Evolutionary conservation across 176 grass and related monocot species (phyloP).

Genomic region (Oryza glumipatula): DNA sequence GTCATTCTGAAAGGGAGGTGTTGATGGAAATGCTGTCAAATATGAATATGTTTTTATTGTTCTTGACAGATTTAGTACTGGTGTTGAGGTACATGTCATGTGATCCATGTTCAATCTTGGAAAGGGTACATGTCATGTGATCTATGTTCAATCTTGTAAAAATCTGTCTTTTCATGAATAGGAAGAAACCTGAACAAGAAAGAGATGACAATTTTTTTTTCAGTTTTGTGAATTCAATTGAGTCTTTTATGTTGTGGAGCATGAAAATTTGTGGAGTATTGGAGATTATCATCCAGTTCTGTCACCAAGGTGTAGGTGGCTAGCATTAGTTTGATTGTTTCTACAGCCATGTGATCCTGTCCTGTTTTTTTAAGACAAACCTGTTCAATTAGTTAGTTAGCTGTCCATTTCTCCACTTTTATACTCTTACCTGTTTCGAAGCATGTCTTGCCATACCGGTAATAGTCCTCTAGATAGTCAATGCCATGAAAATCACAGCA

Average conservation of each 20-base stretch:
- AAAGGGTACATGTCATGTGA: background rate
- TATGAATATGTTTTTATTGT: background rate
- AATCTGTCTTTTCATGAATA: background rate
- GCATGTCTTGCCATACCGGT: background rate
- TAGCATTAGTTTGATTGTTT: background rate
- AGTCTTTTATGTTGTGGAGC: background rate
- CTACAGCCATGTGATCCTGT: conserved; percentile 1
- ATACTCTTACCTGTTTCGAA: background rate
- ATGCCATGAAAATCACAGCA: background rate
- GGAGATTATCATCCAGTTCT: background rate
- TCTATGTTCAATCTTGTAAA: background rate
- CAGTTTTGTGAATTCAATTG: background rate
- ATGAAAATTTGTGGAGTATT: background rate
- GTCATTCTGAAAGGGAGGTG: background rate
- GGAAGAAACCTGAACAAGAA: background rate
- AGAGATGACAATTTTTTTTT: background rate
- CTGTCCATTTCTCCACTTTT: background rate
- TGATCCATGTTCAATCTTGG: background rate
- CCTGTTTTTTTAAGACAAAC: background rate
- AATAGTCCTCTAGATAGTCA: background rate
- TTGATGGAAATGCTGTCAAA: background rate
- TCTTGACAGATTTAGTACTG: background rate
- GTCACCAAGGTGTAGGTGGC: background rate
- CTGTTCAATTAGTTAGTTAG: background rate
- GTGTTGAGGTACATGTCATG: background rate